Conservation (phyloP, 768 basidiomycete species). For the Mycena filopes region DNA sequence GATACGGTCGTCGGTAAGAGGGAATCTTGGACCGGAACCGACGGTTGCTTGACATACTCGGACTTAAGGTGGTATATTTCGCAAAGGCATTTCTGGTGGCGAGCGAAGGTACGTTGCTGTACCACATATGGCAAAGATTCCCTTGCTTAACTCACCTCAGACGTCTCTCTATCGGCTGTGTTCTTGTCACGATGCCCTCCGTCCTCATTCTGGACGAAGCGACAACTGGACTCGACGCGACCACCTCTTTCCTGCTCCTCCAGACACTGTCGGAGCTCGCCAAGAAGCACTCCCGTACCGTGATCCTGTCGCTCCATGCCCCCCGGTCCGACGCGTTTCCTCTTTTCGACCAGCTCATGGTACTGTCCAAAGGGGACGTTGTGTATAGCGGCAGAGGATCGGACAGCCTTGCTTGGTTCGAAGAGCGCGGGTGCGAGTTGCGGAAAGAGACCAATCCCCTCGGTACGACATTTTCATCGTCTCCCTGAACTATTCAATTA, state of each 20-base stretch:
- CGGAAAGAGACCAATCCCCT: slow-evolving; percentile 53
- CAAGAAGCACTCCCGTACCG: slow-evolving; percentile 43
- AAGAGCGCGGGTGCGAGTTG: slow-evolving; percentile 42
- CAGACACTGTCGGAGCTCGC: slow-evolving; percentile 44
- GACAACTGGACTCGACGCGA: slow-evolving; percentile 34
- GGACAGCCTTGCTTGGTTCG: slow-evolving; percentile 50
- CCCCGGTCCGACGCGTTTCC: slow-evolving; percentile 57
- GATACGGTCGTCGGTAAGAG: slow-evolving; percentile 57
- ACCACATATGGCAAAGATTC: background rate
- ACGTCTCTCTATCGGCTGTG: slow-evolving; percentile 54
- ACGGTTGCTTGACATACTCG: too few species aligned
- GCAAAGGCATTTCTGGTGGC: slow-evolving; percentile 62
- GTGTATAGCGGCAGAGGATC: slow-evolving; percentile 51
- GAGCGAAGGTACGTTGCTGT: slow-evolving; percentile 43
- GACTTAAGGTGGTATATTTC: slow-evolving; percentile 50
- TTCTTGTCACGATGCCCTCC: slow-evolving; percentile 55
- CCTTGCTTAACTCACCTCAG: slow-evolving; percentile 24
- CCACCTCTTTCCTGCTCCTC: slow-evolving; percentile 44
- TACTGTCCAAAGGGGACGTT: slow-evolving; percentile 54
- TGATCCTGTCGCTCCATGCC: slow-evolving; percentile 59
- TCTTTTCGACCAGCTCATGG: slow-evolving; percentile 56
- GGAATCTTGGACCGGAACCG: too few species aligned
- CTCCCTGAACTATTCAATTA: background rate
- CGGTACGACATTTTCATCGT: slow-evolving; percentile 22
- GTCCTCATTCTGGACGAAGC: slow-evolving; percentile 58